Evolutionary conservation across 345 rosid genomes (phyloP).

Genomic region (Gossypium stocksii): DNA sequence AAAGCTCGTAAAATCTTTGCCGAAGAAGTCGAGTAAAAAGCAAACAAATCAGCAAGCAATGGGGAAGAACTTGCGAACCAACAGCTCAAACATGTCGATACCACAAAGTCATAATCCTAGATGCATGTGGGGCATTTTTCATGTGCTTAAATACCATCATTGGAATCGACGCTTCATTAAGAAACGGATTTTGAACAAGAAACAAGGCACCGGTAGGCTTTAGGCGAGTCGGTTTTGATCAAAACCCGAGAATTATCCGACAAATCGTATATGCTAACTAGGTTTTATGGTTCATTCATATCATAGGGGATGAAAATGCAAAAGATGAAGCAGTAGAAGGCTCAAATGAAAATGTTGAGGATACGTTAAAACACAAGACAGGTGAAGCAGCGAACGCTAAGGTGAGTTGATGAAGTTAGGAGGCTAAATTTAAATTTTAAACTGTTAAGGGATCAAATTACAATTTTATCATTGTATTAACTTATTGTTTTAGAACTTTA

Average conservation of each 20-base stretch:
- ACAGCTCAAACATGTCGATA: not conserved
- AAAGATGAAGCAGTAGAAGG: constrained; percentile 10
- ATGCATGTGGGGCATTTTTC: constrained; percentile 68
- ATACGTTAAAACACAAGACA: not conserved
- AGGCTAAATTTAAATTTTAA: too few species aligned
- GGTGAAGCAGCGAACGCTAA: constrained; percentile 3
- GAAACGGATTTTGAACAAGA: constrained; percentile 53
- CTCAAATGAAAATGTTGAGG: constrained; percentile 1
- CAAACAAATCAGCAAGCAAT: not conserved
- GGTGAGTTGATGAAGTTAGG: constrained; percentile 23
- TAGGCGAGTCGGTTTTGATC: not conserved
- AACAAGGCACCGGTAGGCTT: constrained; percentile 31
- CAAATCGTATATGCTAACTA: not conserved
- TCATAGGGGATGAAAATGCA: constrained; percentile 29
- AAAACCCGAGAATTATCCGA: not conserved
- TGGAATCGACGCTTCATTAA: constrained; percentile 75
- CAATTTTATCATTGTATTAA: too few species aligned
- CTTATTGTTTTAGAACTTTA: too few species aligned
- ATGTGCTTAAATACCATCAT: constrained; percentile 51
- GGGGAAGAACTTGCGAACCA: constrained; percentile 3
- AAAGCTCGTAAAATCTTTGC: not conserved
- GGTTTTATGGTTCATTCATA: not conserved
- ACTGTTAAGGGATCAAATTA: too few species aligned
- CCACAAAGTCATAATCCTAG: constrained; percentile 28
- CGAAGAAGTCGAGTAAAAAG: not conserved